Conservation (phyloP, 306 rosid species). For the Argentina anserina region DNA sequence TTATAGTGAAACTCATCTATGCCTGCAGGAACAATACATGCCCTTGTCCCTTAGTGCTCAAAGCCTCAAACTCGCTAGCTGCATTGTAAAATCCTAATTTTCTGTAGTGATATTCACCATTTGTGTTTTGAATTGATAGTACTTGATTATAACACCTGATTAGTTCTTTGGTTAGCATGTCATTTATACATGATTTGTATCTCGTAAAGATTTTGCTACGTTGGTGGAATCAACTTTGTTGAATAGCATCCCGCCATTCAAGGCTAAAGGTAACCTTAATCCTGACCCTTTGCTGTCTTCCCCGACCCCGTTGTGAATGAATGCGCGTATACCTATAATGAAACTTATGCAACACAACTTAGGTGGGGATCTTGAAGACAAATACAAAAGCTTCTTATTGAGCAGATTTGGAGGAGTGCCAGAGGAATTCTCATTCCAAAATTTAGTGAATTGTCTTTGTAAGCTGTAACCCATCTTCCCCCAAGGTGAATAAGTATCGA, state of each 20-base stretch:
- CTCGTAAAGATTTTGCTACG: conserved; percentile 30
- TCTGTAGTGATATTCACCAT: background rate
- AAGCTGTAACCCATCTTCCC: background rate
- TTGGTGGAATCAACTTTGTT: conserved; percentile 41
- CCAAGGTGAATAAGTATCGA: no score
- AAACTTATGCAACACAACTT: background rate
- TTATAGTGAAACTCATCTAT: background rate
- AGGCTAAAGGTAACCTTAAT: conserved; percentile 28
- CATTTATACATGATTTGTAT: background rate
- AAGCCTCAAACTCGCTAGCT: background rate
- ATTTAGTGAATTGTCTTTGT: background rate
- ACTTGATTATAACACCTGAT: background rate
- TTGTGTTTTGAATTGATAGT: background rate
- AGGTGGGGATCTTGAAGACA: conserved; percentile 34
- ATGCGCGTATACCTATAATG: background rate
- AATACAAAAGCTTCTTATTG: conserved; percentile 36
- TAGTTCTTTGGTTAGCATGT: background rate
- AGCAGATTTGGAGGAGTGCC: conserved; percentile 32
- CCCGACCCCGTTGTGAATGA: background rate
- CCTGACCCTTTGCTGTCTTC: background rate
- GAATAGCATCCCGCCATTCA: conserved; percentile 31
- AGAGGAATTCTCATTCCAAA: conserved; percentile 38
- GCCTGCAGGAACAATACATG: background rate
- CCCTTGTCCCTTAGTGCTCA: background rate
- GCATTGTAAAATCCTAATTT: background rate